phyloP scores from a whole-genome alignment of 140 eudicot species.

The Oenanthe javanica region DNA sequence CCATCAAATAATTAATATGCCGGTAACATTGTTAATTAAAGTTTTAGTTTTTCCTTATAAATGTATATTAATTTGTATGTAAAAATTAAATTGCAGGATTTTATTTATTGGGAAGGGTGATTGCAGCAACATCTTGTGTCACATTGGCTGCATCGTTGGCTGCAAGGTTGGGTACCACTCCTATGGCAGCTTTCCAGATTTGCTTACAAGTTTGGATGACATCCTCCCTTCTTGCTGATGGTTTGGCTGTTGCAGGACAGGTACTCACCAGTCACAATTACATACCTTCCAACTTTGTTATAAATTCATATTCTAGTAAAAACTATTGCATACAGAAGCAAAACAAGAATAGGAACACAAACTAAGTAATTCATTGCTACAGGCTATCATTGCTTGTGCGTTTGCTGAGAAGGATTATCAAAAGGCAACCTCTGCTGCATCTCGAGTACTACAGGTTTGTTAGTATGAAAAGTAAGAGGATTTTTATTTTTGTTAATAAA shows the following conservation, averaged over 20 bases:
- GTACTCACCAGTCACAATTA: conserved; percentile 23
- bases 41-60: background rate
- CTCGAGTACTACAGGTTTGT: conserved; percentile 74
- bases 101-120: conserved; percentile 51
- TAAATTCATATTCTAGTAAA: background rate
- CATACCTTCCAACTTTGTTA: background rate
- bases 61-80: background rate
- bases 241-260: conserved; percentile 97
- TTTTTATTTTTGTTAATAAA: background rate
- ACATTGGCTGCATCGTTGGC: conserved; percentile 91
- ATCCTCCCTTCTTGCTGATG: conserved; percentile 94
- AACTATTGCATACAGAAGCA: no score
- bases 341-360: background rate
- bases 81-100: conserved; percentile 30
- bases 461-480: background rate
- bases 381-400: conserved; percentile 93
- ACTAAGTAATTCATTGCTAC: background rate
- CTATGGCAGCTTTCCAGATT: conserved; percentile 93
- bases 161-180: conserved; percentile 63
- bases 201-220: conserved; percentile 89
- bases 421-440: conserved; percentile 72
- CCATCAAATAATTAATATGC: background rate
- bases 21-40: background rate
- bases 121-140: conserved; percentile 83
- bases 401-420: conserved; percentile 85